Evolutionary conservation across 306 rosid genomes (phyloP).

Genomic region (Styphnolobium japonicum): DNA sequence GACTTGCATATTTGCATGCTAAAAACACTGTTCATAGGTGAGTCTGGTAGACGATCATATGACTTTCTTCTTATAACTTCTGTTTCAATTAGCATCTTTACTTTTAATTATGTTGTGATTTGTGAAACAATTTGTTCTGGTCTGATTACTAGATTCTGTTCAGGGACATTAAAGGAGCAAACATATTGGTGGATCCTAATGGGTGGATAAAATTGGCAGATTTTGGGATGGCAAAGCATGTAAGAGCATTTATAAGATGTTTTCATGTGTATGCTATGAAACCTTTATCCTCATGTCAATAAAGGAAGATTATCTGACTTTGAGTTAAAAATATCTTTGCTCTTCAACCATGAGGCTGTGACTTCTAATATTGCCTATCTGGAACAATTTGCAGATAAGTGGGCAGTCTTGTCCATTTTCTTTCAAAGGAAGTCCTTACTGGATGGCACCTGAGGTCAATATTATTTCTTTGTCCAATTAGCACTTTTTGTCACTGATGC

Average conservation of each 20-base stretch:
- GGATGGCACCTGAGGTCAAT: constrained; percentile 99
- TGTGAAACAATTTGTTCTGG: constrained; percentile 48
- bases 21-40: constrained; percentile 95
- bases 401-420: constrained; percentile 83
- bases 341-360: constrained; percentile 25
- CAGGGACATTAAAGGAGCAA: constrained; percentile 98
- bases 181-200: constrained; percentile 89
- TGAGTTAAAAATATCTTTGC: constrained; percentile 45
- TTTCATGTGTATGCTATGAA: constrained; percentile 44
- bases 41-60: constrained; percentile 9
- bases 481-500: constrained; percentile 11
- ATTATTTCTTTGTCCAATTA: not conserved
- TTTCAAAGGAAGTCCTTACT: constrained; percentile 94
- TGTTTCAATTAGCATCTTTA: not conserved
- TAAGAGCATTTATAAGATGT: constrained; percentile 65
- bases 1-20: constrained; percentile 88
- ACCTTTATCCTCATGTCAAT: not conserved
- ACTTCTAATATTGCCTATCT: constrained; percentile 26
- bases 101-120: constrained; percentile 31
- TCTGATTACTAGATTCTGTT: constrained; percentile 38
- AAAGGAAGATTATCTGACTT: constrained; percentile 43
- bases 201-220: constrained; percentile 92
- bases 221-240: constrained; percentile 98
- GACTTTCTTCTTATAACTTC: not conserved
- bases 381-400: constrained; percentile 53